Evolutionary conservation across 2,329 filamentous ascomycete species (phyloP), one percentile per base, ranked within the genome.

Genomic region (Pseudogymnoascus destructans): DNA sequence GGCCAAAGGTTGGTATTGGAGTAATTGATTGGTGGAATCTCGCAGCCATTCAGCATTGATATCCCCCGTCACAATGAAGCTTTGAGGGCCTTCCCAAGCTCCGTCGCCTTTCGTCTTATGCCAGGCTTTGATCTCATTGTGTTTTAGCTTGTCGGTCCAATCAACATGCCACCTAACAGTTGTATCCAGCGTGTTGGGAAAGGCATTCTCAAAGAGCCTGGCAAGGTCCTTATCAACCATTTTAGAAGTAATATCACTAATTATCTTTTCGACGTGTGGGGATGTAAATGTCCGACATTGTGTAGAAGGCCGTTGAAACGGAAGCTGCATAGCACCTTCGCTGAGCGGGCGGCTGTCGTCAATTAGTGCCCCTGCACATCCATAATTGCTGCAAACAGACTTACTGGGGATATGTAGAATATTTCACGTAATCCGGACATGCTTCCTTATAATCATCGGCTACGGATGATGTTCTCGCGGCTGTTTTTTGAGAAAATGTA

Each of bases 31-130:
- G 9, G 90, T 95, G 9, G 89, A 95, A 72, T 95, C 89, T 57
- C 90, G 83, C 55, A 95, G 75, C 90, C 90, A 95, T 70, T 95
- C 89, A 0, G 90, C 90, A 66, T 95, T 87, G 69, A 95, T 95
- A 65, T 95, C 89, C 56, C 89, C 89, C 0, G 89, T 95, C 55
- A 95, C 95, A 63, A 97, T 86, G 70, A 97, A 97, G 9, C 87
- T 91, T 67, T 97, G 92, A 0, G 87, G 77, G 0, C 91, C 91
- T 64, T 86, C 77, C 91, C 91, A 96, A 63, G 81, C 79, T 13
- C 78, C 79, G 4, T 80, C 77, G 55, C 82, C 78, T 58, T 68
- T 69, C 55, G 66, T 68, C 54, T 64, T 40, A 56, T 69, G 61
- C 63, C 69, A 66, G 25, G 68, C 46, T 70, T 74, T 64, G 70